A percentile compares a stretch with the other conserved stretches of the same genome.
Evolutionary conservation across 495 filamentous ascomycete species (phyloP).

Genomic region (Aspergillus conjunctus): DNA sequence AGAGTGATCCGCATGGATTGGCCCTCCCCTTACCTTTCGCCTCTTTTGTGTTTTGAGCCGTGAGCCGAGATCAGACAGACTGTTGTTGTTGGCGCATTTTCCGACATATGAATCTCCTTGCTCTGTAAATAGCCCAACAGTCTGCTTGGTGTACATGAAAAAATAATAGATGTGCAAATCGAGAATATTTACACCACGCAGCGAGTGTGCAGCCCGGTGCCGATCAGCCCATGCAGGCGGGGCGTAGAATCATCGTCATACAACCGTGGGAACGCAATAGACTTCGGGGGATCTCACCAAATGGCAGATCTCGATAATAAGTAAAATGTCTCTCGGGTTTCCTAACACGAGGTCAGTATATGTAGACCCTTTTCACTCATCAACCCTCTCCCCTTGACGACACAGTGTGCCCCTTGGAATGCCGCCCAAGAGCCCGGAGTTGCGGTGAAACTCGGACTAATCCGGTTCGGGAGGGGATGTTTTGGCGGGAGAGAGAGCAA

Average conservation of each 20-base stretch:
- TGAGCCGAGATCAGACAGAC: too few species aligned
- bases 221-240: slow-evolving; percentile 20
- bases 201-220: neutral
- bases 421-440: neutral
- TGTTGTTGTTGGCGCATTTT: neutral
- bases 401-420: neutral
- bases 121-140: neutral
- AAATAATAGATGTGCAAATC: neutral
- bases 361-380: too few species aligned
- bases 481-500: neutral
- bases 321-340: neutral
- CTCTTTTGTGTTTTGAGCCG: too few species aligned
- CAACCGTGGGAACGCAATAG: neutral
- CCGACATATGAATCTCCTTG: neutral
- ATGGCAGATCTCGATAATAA: neutral
- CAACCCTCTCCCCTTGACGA: too few species aligned
- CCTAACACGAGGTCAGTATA: too few species aligned
- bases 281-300: slow-evolving; percentile 1
- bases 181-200: neutral
- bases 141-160: neutral
- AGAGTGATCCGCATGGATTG: neutral
- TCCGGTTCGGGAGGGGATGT: slow-evolving; percentile 4
- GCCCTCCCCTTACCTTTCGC: too few species aligned
- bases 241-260: slow-evolving; percentile 3
- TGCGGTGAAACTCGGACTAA: slow-evolving; percentile 6